These are phyloP conservation scores for Boletus rubescentipes DNA, from an alignment of 768 basidiomycete genomes.

Conservation along the genomic window DNA sequence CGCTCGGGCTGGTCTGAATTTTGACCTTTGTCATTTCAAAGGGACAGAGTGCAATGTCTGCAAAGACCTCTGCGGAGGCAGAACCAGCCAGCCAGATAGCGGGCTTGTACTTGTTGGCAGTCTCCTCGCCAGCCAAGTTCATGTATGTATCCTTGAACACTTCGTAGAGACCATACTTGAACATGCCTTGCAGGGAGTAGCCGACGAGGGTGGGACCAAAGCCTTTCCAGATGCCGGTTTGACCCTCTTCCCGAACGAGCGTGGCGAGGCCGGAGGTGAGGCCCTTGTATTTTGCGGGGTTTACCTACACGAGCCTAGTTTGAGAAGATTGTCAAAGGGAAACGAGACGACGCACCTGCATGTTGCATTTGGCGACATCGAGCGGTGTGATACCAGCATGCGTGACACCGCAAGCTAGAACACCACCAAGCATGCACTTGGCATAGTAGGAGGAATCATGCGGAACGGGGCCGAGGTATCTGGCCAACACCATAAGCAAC, in stretches of 20 bases:
- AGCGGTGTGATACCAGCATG: constrained; percentile 87
- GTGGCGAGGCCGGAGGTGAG: constrained; percentile 58
- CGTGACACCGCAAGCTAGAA: constrained; percentile 83
- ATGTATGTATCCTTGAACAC: constrained; percentile 92
- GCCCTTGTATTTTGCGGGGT: constrained; percentile 73
- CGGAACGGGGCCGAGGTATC: constrained; percentile 69
- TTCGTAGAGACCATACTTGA: constrained; percentile 99
- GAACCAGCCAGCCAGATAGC: constrained; percentile 93
- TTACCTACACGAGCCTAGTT: constrained; percentile 49
- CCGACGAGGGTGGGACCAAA: constrained; percentile 91
- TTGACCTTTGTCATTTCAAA: constrained; percentile 93
- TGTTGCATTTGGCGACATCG: constrained; percentile 89
- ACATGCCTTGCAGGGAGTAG: constrained; percentile 94
- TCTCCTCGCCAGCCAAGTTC: constrained; percentile 85
- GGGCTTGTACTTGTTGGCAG: constrained; percentile 63
- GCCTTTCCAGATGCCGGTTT: constrained; percentile 90
- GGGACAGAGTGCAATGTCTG: constrained; percentile 94
- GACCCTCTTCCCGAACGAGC: constrained; percentile 78
- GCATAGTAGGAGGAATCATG: constrained; percentile 76
- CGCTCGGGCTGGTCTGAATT: constrained; percentile 74
- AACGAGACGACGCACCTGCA: constrained; percentile 55
- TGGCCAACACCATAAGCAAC: constrained; percentile 21
- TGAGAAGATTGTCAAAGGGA: too few relatives aligned
- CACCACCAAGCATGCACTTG: constrained; percentile 88
- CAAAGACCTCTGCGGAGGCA: constrained; percentile 93